Evolutionary conservation across 1,284 basidiomycete genomes (phyloP), one percentile per base, ranked within the genome.

Genomic region (Boletus sp.): DNA sequence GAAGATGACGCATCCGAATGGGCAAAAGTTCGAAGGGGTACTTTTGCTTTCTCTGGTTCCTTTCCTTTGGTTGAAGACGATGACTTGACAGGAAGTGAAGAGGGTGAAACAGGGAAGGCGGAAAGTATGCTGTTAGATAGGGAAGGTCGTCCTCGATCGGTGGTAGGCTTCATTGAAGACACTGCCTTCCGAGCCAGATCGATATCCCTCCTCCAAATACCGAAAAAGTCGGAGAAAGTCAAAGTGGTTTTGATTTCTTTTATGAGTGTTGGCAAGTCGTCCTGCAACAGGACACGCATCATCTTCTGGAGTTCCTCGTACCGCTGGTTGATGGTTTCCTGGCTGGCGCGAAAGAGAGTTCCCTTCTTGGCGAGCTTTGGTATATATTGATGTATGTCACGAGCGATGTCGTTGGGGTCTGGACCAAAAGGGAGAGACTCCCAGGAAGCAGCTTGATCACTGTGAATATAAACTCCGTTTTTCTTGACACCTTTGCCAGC

Each of bases 391-490:
- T 88, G 84, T 40, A 90, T 72, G 53, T 85, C 77, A 44, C 72
- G 76, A 12, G 80, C 79, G 32, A 90, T 76, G 20, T 80, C 80
- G 36, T 76, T 77, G 3, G 84, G 85, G 57, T 86, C 76, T 14
- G 88, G 87, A 12, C 87, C 88, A n/a, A 84, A 83, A 12, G 88
- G 88, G n/a, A 90, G 72, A 1, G 86, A 88, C 46, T 89, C 88
- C 72, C 82, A 90, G 10, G 88, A 90, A 2, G 88, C 80, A 2
- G 88, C 88, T 45, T 74, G 72, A 56, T 88, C 82, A 22, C 71
- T 67, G 39, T 82, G 78, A 44, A 80, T 71, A 62, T 88, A 89
- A 26, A 88, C 64, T 0, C 81, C 84, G 48, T 85, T 76, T 59
- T 82, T 82, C 73, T 84, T 85, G 46, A 88, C 74, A 13, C 86